Base-by-base conservation (phyloP, 495 filamentous ascomycete species). In the Talaromyces stipitatus region DNA sequence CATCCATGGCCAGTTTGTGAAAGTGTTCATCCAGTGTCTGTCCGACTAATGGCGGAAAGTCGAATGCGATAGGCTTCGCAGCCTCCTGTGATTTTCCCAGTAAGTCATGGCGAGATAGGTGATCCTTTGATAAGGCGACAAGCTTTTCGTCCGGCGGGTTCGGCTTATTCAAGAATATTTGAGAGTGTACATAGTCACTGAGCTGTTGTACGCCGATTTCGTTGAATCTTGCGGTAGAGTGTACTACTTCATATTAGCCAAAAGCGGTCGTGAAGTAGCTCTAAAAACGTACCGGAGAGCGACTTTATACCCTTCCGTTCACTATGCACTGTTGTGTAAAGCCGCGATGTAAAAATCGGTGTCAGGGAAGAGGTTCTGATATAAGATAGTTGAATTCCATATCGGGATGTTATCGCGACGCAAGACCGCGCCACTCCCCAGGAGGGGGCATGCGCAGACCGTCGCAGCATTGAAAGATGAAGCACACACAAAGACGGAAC, bases 171-270 rank as follows among this genome's bases (percentile, higher is more conserved):
- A 75, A 77, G 66, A 98, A 98, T 41, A 98, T 75, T 69, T 97
- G 95, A 3, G 82, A 63, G 69, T 91, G 86, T 30, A 99, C 80
- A 78, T 86, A 79, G 55, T 78, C 77, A 75, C 89, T 94, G 41
- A 99, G 67, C 62, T 96, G 92, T 72, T 99, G 95, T 23, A 99
- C 90, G 23, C 90, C 89, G 61, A 99, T 89, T 56, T 94, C 87
- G 66, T 97, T 97, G 73, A 85, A 90, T 54, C 92, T 84, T 32
- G 86, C 74, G 29, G 74, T 63, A 30, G 84, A 78, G 24, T 78
- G 74, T 41, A 85, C 83, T 85, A 66, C 18, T 26, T 7, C 11
- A 9, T n/a, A 18, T 55, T 55, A 55, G 54, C 26, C 14, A 41
- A 53, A 4, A 1, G 29, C 14, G 23, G 10, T 18, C 28, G 6